Conservation (phyloP, 75 land plant genomes). For the Ceratopteris richardii region DNA sequence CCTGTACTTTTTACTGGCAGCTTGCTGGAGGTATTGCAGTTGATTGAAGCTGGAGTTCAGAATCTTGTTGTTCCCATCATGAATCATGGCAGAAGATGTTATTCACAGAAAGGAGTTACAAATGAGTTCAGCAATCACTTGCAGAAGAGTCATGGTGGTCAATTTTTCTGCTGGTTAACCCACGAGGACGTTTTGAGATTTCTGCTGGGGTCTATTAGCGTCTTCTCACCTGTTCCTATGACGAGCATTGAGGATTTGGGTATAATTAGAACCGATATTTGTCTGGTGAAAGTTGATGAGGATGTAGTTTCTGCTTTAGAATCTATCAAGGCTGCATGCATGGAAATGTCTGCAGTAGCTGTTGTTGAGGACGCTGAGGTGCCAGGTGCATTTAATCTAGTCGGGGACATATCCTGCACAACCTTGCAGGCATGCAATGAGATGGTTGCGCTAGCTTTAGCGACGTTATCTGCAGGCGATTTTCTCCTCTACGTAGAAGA, state of each 20-base stretch:
- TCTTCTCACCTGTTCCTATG: slow-evolving; percentile 55
- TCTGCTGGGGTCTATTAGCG: slow-evolving; percentile 54
- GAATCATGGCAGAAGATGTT: not conserved
- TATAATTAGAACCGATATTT: slow-evolving; percentile 32
- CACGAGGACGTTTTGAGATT: slow-evolving; percentile 65
- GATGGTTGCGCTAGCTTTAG: slow-evolving; percentile 52
- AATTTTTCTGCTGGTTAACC: slow-evolving; percentile 67
- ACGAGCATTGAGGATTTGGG: slow-evolving; percentile 55
- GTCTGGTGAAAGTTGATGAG: slow-evolving; percentile 31
- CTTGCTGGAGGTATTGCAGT: slow-evolving; percentile 62
- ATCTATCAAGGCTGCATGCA: slow-evolving; percentile 31
- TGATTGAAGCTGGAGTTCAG: slow-evolving; percentile 59
- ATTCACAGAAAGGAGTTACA: not conserved
- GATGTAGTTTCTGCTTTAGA: slow-evolving; percentile 43
- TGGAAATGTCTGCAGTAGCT: slow-evolving; percentile 55
- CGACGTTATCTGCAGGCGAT: slow-evolving; percentile 60
- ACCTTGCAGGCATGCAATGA: slow-evolving; percentile 49
- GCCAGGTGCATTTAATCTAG: slow-evolving; percentile 16
- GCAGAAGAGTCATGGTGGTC: slow-evolving; percentile 13
- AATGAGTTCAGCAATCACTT: not conserved
- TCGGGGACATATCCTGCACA: slow-evolving; percentile 71
- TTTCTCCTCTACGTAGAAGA: slow-evolving; percentile 46
- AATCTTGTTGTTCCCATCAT: slow-evolving; percentile 56
- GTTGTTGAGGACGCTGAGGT: slow-evolving; percentile 37
- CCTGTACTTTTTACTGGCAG: slow-evolving; percentile 17